A percentile compares a stretch with the other conserved stretches of the same genome.
Evolutionary conservation across 1,284 basidiomycete genomes (phyloP).

Genomic region (Ganoderma boninense): DNA sequence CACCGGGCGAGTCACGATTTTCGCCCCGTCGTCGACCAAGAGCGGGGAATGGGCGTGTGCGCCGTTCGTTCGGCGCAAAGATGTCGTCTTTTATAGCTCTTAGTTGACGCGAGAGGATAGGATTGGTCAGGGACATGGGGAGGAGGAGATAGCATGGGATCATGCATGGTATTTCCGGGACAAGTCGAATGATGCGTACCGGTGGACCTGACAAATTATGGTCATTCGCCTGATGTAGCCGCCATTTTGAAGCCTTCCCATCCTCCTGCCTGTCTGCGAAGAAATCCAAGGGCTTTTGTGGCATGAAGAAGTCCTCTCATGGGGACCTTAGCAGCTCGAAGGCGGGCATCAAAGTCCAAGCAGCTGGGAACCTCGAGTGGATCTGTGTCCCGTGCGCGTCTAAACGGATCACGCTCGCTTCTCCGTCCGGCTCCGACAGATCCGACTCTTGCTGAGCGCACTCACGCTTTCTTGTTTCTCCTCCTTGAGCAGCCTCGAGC

Average conservation of each 20-base stretch:
- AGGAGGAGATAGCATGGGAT: constrained; percentile 16
- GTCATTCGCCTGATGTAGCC: constrained; percentile 6
- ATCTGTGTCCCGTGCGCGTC: background rate
- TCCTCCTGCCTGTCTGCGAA: background rate
- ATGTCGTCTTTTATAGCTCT: background rate
- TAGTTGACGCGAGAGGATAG: background rate
- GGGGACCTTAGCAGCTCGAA: background rate
- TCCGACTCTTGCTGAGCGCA: no score
- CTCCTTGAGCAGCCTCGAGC: no score
- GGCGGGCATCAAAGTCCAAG: background rate
- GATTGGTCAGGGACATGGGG: constrained; percentile 10
- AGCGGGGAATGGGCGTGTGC: background rate
- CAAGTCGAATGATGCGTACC: constrained; percentile 8
- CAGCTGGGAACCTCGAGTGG: no score
- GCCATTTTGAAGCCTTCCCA: constrained; percentile 2
- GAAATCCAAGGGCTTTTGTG: background rate
- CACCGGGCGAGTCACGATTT: background rate
- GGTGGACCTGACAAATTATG: constrained; percentile 2
- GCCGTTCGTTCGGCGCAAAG: background rate
- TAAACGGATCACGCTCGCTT: background rate
- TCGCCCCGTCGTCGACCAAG: background rate
- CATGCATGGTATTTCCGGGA: constrained; percentile 3
- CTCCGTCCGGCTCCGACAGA: no score
- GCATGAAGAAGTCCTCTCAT: background rate
- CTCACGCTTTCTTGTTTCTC: no score